Base-by-base conservation (phyloP, 352 stramenopile species). In the Phytophthora idaei region DNA sequence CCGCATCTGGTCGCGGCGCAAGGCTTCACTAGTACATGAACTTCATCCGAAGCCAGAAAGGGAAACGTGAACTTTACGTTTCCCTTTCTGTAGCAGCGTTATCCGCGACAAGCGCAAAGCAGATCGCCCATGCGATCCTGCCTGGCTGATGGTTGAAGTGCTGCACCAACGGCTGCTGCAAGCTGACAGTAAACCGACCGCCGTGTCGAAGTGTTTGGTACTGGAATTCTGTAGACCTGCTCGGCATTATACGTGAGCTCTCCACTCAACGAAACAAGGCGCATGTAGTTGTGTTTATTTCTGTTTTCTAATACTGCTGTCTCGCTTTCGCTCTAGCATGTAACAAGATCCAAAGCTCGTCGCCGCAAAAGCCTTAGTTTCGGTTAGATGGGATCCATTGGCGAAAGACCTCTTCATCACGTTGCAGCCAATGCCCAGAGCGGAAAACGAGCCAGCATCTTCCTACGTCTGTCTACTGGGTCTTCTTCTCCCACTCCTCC, bases 401-500 rank as follows among this genome's bases (percentile, higher is more conserved):
- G 41, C 8, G 12, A 41, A 41, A 0, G 12, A 41, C 36, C 21
- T 21, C 21, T 21, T 0, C 21, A 21, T 21, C 21, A 21, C 21
- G 21, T 21, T 21, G 21, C 21, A 21, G 21, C 21, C 21, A 21
- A 21, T 21, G 21, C 21, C 21, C 21, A 21, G 0, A 73, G 50
- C 59, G 53, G 31, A 39, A 73, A 63, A 57, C 56, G 31, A 31
- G 45, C 8, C 61, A 57, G 57, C 56, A 60, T 3, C 54, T 58
- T 60, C 48, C 51, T 64, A 59, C 50, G 39, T 65, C 11, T 39
- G 25, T 78, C 58, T 81, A 81, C 60, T 77, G 71, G 47, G 63
- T 81, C 63, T 81, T 81, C 64, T 81, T 81, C 61, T 78, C 74
- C 74, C 74, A 79, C 53, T 79, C 74, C 11, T 77, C 64, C 71